Conservation (phyloP, 805 yeast genomes). For the Kuraishia hungarica region DNA sequence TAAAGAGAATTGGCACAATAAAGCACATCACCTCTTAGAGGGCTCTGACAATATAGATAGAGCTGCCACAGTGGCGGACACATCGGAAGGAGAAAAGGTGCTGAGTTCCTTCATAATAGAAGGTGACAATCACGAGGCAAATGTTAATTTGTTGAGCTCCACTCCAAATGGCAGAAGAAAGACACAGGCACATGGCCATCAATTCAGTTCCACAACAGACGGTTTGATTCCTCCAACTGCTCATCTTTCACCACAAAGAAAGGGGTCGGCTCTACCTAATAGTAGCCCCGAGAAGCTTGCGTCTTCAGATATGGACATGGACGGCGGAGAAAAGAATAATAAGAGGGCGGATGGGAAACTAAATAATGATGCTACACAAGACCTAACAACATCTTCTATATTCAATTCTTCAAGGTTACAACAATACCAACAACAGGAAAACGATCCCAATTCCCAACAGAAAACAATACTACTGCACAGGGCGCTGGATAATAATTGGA, state of each 20-base stretch:
- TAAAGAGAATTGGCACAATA: not conserved
- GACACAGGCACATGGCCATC: not conserved
- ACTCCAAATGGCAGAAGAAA: not conserved
- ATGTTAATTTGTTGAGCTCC: not conserved
- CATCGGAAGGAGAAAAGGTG: not conserved
- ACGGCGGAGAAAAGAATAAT: slow-evolving; percentile 7
- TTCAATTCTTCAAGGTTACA: slow-evolving; percentile 11
- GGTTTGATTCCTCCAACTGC: not conserved
- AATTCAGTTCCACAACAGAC: not conserved
- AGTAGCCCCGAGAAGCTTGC: not conserved
- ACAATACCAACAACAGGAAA: slow-evolving; percentile 1
- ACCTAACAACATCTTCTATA: slow-evolving; percentile 12
- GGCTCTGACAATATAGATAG: not conserved
- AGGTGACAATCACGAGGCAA: not conserved
- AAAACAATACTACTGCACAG: slow-evolving; percentile 10
- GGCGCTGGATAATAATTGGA: slow-evolving; percentile 23
- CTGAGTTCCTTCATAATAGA: not conserved
- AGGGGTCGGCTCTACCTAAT: not conserved
- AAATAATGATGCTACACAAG: slow-evolving; percentile 8
- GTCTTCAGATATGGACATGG: not conserved
- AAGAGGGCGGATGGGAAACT: slow-evolving; percentile 10
- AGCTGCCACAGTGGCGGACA: not conserved
- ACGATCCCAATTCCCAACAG: not conserved
- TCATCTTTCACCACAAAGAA: not conserved
- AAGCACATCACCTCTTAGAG: not conserved